A percentile compares a stretch with the other conserved stretches of the same genome.
phyloP scores from a whole-genome alignment of 805 yeast species.

The Saccharomyces kudriavzevii region DNA sequence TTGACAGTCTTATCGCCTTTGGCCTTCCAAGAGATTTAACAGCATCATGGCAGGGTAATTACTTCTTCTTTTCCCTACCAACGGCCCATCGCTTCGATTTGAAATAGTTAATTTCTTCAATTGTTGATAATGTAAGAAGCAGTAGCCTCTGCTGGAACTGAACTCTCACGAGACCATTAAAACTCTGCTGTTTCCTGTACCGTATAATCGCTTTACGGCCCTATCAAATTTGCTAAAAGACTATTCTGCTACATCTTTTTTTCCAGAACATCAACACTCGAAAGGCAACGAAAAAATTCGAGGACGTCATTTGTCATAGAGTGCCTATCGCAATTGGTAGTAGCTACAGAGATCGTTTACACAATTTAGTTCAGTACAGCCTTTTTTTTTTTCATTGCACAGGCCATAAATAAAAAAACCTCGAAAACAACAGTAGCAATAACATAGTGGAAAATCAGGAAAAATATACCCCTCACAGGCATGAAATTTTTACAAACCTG shows the following conservation, averaged over 20 bases:
- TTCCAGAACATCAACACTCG: background rate
- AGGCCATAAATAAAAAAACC: background rate
- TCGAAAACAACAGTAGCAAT: background rate
- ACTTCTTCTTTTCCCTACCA: background rate
- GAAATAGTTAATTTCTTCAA: background rate
- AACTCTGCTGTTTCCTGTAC: background rate
- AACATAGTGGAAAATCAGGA: background rate
- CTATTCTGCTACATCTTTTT: background rate
- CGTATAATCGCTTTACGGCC: background rate
- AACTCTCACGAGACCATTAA: background rate
- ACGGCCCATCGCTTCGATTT: background rate
- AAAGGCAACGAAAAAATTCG: background rate
- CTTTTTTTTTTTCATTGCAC: background rate
- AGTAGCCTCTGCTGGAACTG: background rate
- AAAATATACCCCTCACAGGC: background rate
- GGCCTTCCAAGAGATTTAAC: background rate
- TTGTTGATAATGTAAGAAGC: background rate
- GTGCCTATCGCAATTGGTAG: background rate
- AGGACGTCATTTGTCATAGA: background rate
- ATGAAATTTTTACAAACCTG: background rate
- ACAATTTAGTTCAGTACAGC: background rate
- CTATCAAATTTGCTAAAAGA: background rate
- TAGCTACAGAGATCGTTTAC: background rate
- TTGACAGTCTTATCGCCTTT: background rate
- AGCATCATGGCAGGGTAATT: background rate